Percentiles rank a stretch among this genome's conserved stretches.
phyloP scores from a whole-genome alignment of 495 filamentous ascomycete species.

The Monascus purpureus region DNA sequence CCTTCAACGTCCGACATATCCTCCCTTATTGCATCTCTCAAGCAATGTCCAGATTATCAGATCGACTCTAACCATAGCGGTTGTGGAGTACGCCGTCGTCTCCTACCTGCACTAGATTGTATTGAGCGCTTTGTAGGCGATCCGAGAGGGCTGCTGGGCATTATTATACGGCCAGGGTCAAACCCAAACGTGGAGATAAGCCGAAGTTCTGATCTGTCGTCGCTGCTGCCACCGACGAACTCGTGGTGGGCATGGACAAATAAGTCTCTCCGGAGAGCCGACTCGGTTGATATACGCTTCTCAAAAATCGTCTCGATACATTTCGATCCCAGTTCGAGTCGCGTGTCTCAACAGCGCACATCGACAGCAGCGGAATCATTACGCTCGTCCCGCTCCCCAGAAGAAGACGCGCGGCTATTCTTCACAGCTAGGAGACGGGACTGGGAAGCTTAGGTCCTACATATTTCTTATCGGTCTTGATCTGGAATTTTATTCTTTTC shows the following conservation, averaged over 20 bases:
- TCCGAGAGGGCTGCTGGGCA: constrained; percentile 48
- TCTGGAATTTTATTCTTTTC: too few species aligned
- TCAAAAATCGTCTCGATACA: constrained; percentile 16
- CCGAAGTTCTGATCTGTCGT: too few species aligned
- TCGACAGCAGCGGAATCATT: neutral
- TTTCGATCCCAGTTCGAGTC: neutral
- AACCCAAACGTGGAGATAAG: too few species aligned
- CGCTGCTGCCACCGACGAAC: neutral
- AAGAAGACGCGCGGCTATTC: constrained; percentile 21
- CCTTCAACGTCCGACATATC: constrained; percentile 27
- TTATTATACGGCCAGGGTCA: constrained; percentile 34
- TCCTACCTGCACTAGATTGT: constrained; percentile 54
- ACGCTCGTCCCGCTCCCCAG: constrained; percentile 5
- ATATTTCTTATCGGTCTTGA: neutral
- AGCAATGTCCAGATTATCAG: constrained; percentile 60
- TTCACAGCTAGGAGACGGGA: constrained; percentile 28
- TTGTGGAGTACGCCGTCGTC: constrained; percentile 56
- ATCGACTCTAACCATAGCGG: constrained; percentile 64
- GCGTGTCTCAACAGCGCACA: constrained; percentile 1
- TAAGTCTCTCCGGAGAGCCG: constrained; percentile 9
- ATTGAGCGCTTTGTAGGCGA: constrained; percentile 54
- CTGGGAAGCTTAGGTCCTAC: constrained; percentile 20
- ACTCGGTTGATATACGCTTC: constrained; percentile 18
- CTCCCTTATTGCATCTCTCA: constrained; percentile 37
- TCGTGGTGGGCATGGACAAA: constrained; percentile 14